phyloP scores from a whole-genome alignment of 148 eudicot species.

The Nepenthes mirabilis region DNA sequence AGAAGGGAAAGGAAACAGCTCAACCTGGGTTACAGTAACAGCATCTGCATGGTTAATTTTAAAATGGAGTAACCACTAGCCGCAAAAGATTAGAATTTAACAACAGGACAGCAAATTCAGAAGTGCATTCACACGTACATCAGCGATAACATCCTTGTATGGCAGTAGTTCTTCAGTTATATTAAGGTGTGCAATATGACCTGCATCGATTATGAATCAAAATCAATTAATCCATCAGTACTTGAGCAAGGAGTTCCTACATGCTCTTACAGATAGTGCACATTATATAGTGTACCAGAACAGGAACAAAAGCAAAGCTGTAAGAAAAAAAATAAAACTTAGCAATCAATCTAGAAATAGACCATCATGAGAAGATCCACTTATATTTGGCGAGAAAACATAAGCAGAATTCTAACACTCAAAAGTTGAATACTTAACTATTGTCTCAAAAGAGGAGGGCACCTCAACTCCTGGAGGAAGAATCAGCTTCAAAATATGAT shows the following conservation, averaged over 20 bases:
- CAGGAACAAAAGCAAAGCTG: neutral
- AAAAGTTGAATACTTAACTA: conserved; percentile 61
- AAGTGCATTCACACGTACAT: conserved; percentile 43
- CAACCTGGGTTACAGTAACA: too few species aligned
- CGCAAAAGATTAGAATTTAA: neutral
- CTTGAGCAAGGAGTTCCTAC: neutral
- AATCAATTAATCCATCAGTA: conserved; percentile 15
- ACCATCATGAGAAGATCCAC: neutral
- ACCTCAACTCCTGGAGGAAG: conserved; percentile 82
- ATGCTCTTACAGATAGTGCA: neutral
- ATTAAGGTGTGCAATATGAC: conserved; percentile 96
- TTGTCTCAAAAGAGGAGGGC: conserved; percentile 96
- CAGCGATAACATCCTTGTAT: conserved; percentile 81
- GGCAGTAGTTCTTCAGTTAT: conserved; percentile 82
- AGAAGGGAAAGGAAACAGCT: too few species aligned
- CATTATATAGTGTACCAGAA: neutral
- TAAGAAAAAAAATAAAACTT: neutral
- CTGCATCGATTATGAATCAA: conserved; percentile 35
- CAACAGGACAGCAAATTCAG: neutral
- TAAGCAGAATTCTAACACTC: neutral
- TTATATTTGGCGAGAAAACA: neutral
- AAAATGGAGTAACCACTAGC: neutral
- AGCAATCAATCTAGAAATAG: neutral
- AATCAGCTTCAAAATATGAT: conserved; percentile 88
- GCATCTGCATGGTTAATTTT: too few species aligned